Conservation (phyloP, 2,329 filamentous ascomycete species). For the Ophiostoma angusticollis region DNA sequence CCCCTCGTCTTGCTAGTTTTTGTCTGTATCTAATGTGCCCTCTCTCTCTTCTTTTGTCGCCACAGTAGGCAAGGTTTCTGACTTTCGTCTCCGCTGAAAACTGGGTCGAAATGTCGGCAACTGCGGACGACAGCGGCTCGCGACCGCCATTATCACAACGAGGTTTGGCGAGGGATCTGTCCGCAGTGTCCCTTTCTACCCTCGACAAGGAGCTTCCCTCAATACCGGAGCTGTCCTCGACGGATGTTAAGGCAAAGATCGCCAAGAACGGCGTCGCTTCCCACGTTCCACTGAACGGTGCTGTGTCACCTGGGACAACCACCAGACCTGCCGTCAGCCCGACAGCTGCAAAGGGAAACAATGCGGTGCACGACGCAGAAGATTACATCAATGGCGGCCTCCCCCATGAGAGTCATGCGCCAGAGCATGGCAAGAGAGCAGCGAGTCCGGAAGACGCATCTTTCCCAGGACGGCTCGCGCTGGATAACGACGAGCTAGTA, state of each 20-base stretch:
- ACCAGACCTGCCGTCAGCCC: neutral
- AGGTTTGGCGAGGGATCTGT: neutral
- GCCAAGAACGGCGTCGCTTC: neutral
- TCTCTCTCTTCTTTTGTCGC: neutral
- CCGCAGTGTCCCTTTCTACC: neutral
- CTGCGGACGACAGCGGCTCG: neutral
- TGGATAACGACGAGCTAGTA: too few species aligned
- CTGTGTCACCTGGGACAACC: neutral
- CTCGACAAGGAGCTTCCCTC: slow-evolving; percentile 14
- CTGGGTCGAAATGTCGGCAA: slow-evolving; percentile 1
- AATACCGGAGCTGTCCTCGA: slow-evolving; percentile 8
- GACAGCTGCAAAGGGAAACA: slow-evolving; percentile 2
- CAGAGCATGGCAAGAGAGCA: neutral
- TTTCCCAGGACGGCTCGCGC: too few species aligned
- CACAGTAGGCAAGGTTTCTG: too few species aligned
- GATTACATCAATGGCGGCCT: slow-evolving; percentile 27
- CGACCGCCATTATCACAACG: slow-evolving; percentile 1
- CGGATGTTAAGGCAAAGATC: neutral
- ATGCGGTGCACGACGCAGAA: slow-evolving; percentile 17
- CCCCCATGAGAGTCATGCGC: slow-evolving; percentile 17
- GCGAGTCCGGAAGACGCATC: too few species aligned
- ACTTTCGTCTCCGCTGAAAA: neutral
- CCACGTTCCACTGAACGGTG: neutral
- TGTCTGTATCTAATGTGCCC: too few species aligned
- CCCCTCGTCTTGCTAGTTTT: neutral